Evolutionary conservation across 768 basidiomycete species (phyloP).

Genomic region (Symmetrospora coprosmae): DNA sequence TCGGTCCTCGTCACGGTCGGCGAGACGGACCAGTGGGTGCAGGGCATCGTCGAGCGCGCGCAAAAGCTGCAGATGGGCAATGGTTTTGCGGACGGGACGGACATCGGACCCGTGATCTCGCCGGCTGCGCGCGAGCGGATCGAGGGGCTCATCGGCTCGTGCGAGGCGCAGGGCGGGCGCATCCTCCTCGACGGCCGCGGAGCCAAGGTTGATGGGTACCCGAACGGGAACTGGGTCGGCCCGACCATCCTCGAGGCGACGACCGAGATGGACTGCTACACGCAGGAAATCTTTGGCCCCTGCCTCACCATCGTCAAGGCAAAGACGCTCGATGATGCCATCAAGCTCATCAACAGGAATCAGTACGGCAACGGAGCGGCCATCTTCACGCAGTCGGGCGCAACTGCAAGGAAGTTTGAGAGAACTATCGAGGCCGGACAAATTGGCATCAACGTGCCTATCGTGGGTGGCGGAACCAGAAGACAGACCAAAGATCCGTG

Average conservation of each 20-base stretch:
- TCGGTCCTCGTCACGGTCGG: constrained; percentile 56
- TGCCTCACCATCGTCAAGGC: constrained; percentile 63
- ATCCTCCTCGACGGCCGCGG: constrained; percentile 75
- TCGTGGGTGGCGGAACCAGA: constrained; percentile 1
- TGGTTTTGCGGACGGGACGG: constrained; percentile 74
- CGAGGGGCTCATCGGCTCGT: constrained; percentile 50
- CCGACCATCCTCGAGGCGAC: constrained; percentile 74
- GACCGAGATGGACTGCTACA: constrained; percentile 74
- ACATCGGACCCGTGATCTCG: constrained; percentile 54
- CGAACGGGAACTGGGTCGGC: constrained; percentile 83
- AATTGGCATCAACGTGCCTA: constrained; percentile 60
- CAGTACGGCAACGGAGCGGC: constrained; percentile 75
- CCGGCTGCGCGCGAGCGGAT: constrained; percentile 68
- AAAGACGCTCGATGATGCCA: constrained; percentile 74
- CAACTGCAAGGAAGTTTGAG: constrained; percentile 88
- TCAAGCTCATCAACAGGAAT: constrained; percentile 78
- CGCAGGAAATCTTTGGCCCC: constrained; percentile 89
- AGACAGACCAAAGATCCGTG: no score
- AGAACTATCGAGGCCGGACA: constrained; percentile 56
- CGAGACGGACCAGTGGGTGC: constrained; percentile 59
- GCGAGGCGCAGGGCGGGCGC: constrained; percentile 57
- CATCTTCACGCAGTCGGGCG: constrained; percentile 91
- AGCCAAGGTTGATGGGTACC: constrained; percentile 54
- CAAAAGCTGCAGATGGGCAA: constrained; percentile 66
- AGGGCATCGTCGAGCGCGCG: constrained; percentile 69